Base-by-base conservation (phyloP, 2,329 filamentous ascomycete genomes). In the Alternaria sp. region DNA sequence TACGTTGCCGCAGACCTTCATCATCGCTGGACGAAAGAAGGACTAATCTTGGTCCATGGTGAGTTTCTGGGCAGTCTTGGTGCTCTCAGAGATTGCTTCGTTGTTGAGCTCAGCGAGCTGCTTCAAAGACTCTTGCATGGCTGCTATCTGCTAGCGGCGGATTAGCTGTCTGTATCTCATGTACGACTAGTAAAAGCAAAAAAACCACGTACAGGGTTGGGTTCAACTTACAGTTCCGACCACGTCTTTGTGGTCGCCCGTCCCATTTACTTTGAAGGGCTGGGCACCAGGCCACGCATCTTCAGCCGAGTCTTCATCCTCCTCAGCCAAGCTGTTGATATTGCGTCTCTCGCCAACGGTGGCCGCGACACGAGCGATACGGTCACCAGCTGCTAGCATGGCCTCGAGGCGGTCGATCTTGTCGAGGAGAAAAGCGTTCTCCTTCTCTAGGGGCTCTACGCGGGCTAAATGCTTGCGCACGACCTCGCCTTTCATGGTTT, bases 91-190 rank as follows among this genome's bases (percentile, higher is more conserved):
- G 51, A 78, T 74, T 1, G 68, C 70, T 7, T 76, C 75, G 26
- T 78, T 71, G 49, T 78, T 78, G 6, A 78, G 65, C 24, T 77
- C 75, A 28, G 61, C 69, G 7, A 78, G 72, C 57, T 78, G 76
- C 7, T 67, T 70, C 3, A 78, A 56, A 5, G 76, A 75, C 61
- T 74, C 71, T 59, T 77, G 73, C 76, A 78, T 78, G 46, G 73
- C 74, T 55, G 76, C 76, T 63, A 78, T 73, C 76, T 78, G 76
- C 75, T 77, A 71, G 59, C 68, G 62, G 63, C 62, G 63, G 60
- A 71, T 78, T 67, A 78, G 76, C 58, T 14, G 38, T 53, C 57
- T 52, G 46, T 48, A 6, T 16, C 34, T 51, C 12, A 16, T 12
- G 41, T 41, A n/a, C 49, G 44, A 34, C 20, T 12, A 41, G 38